Evolutionary conservation across 2,329 filamentous ascomycete genomes (phyloP).

Genomic region (Botrytis galanthina): DNA sequence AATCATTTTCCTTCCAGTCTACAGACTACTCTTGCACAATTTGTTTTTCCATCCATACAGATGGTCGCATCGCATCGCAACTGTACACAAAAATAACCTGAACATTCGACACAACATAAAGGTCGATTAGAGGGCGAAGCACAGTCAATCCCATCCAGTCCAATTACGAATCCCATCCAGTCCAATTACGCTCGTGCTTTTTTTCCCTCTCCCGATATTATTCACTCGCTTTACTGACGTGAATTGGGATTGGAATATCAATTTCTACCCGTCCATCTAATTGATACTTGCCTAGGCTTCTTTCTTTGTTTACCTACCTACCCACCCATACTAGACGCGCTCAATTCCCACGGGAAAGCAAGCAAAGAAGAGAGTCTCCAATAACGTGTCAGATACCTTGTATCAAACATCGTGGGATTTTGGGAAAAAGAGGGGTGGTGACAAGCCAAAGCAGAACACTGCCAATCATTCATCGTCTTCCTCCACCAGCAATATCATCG

Average conservation of each 20-base stretch:
- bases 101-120: neutral
- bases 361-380: neutral
- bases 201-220: neutral
- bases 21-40: neutral
- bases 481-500: slow-evolving; percentile 23
- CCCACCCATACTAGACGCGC: neutral
- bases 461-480: slow-evolving; percentile 30
- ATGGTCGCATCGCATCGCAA: slow-evolving; percentile 3
- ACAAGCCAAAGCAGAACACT: slow-evolving; percentile 20
- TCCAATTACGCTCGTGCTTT: slow-evolving; percentile 10
- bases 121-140: neutral
- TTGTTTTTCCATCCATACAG: neutral
- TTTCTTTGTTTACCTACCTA: neutral
- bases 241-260: neutral
- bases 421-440: neutral
- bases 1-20: neutral
- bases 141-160: neutral
- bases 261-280: neutral
- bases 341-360: neutral
- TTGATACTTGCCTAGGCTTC: neutral
- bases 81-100: neutral
- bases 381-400: slow-evolving; percentile 8
- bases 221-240: neutral
- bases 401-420: slow-evolving; percentile 12
- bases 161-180: neutral